Evolutionary conservation across 2,329 filamentous ascomycete genomes (phyloP).

Genomic region (Fusarium coicis): DNA sequence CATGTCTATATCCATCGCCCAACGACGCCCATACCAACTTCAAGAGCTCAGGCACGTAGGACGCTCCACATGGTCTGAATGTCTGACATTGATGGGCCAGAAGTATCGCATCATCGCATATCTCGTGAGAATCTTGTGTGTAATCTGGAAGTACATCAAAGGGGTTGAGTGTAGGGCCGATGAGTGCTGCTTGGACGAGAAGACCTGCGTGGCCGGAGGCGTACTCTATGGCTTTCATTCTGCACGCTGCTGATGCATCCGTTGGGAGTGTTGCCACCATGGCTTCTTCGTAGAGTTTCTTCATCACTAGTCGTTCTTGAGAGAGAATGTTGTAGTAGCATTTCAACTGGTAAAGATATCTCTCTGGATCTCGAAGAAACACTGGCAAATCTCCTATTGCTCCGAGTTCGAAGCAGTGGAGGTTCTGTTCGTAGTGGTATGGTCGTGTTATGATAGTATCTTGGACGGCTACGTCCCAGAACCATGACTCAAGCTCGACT

Average conservation of each 20-base stretch:
- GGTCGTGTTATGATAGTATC: constrained; percentile 5
- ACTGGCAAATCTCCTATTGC: constrained; percentile 10
- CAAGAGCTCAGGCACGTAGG: constrained; percentile 19
- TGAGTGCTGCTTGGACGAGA: constrained; percentile 1
- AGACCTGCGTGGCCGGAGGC: constrained; percentile 2
- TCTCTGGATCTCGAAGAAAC: constrained; percentile 17
- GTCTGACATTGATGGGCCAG: background rate
- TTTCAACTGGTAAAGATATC: constrained; percentile 20
- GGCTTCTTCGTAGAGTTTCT: background rate
- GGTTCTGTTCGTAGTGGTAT: background rate
- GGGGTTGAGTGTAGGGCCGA: constrained; percentile 1
- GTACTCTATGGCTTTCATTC: constrained; percentile 3
- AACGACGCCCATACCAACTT: constrained; percentile 19
- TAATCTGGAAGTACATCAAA: constrained; percentile 5
- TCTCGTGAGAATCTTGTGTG: background rate
- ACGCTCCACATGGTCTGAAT: constrained; percentile 20
- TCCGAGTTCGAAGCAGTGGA: constrained; percentile 17
- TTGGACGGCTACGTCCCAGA: constrained; percentile 14
- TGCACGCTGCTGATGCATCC: background rate
- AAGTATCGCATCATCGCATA: constrained; percentile 7
- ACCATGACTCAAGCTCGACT: constrained; percentile 19
- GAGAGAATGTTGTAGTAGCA: constrained; percentile 16
- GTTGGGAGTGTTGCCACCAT: background rate
- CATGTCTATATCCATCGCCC: constrained; percentile 12
- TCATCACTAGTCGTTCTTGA: background rate